Evolutionary conservation across 345 rosid species (phyloP).

Genomic region (Aurinia saxatilis): DNA sequence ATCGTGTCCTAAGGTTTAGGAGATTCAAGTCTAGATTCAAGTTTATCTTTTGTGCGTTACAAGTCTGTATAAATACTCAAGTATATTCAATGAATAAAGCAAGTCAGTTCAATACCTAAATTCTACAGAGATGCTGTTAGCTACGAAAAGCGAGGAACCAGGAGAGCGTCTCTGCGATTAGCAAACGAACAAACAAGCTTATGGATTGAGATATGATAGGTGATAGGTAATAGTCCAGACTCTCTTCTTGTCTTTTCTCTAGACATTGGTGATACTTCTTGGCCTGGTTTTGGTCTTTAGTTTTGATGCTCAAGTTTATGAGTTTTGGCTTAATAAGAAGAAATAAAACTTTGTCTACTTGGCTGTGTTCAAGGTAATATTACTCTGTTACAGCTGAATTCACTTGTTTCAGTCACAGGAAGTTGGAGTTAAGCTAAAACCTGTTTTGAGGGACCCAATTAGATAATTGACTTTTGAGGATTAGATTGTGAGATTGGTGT

Average conservation of each 20-base stretch:
- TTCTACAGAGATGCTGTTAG: slow-evolving; percentile 37
- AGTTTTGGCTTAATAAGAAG: not conserved
- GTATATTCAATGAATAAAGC: too few species aligned
- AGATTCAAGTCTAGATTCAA: too few species aligned
- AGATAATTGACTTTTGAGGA: not conserved
- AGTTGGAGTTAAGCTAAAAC: not conserved
- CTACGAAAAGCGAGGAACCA: not conserved
- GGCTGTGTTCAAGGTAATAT: too few species aligned
- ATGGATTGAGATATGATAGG: not conserved
- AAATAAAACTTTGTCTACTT: not conserved
- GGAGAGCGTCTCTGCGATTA: slow-evolving; percentile 23
- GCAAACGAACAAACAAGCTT: too few species aligned
- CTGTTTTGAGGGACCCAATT: not conserved
- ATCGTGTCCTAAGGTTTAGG: too few species aligned
- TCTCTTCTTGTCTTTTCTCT: not conserved
- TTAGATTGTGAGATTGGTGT: not conserved
- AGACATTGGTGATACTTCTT: not conserved
- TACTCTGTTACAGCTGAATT: too few species aligned
- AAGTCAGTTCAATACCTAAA: too few species aligned
- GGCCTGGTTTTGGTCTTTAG: not conserved
- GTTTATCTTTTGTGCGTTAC: too few species aligned
- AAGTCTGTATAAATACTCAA: too few species aligned
- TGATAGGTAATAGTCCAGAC: too few species aligned
- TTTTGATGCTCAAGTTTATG: not conserved
- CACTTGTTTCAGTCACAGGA: not conserved